Conservation (phyloP, 1,284 basidiomycete genomes). For the Somion occarium region DNA sequence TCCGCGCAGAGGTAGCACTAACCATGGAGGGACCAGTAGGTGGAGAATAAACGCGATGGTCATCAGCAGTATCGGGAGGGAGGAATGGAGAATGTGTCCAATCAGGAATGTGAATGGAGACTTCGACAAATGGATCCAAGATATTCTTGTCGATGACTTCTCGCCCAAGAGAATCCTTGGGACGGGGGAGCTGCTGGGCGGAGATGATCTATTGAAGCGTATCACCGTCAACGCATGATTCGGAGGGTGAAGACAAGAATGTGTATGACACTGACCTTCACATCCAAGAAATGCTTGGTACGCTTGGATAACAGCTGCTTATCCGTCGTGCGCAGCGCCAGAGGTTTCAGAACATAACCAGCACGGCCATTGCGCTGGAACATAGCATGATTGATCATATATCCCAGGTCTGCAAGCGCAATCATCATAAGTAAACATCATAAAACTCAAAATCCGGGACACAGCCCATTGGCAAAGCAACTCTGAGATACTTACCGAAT, state of each 20-base stretch:
- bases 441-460: no score
- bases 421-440: neutral
- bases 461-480: no score
- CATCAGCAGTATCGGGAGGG: constrained; percentile 15
- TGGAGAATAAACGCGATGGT: constrained; percentile 20
- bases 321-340: constrained; percentile 63
- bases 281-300: constrained; percentile 59
- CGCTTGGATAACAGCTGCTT: constrained; percentile 53
- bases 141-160: constrained; percentile 57
- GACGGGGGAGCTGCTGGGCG: constrained; percentile 87
- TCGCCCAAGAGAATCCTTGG: constrained; percentile 59
- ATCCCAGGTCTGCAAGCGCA: constrained; percentile 63
- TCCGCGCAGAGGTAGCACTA: constrained; percentile 39
- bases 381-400: constrained; percentile 92
- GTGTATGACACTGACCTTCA: constrained; percentile 43
- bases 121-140: constrained; percentile 76
- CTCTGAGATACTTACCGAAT: constrained; percentile 52
- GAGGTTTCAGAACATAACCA: constrained; percentile 92
- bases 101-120: constrained; percentile 73
- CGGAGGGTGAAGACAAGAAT: neutral
- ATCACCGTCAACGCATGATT: neutral
- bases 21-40: constrained; percentile 10
- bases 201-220: constrained; percentile 68
- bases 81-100: constrained; percentile 45
- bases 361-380: constrained; percentile 83